Evolutionary conservation across 2,329 filamentous ascomycete genomes (phyloP), one percentile per base, ranked within the genome.

Genomic region (Chrysoporthe cubensis): DNA sequence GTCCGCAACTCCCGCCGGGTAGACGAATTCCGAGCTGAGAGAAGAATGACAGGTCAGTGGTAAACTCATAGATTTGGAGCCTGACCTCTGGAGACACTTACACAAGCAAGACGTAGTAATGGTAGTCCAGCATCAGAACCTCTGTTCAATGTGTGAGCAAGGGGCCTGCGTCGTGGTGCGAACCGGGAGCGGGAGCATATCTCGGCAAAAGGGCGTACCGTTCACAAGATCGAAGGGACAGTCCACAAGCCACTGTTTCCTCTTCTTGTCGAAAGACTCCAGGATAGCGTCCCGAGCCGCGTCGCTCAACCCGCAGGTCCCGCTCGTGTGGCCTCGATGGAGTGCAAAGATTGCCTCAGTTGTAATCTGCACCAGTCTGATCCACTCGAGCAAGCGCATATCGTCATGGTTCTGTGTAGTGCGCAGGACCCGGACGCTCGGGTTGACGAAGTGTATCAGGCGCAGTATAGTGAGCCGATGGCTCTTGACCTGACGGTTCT

Each of bases 161-260:
- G 3, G 34, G 37, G 9, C 2, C n/a, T 8, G 21, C 26, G 26
- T 14, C 11, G 4, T 43, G 5, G 18, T n/a, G 14, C 2, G 13
- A 42, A 34, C n/a, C 32, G 4, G 34, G 3, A 2, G 1, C 32
- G 9, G 26, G 40, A 3, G 9, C 14, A 32, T 58, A 18, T 40
- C 14, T 42, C 18, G 21, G 21, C n/a, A 16, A 16, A 61, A 4
- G 50, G 26, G 26, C 67, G 44, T 43, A 69, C 68, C 68, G 21
- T 64, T 69, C 11, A 67, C 62, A 7, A 69, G 50, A 40, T 69
- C 65, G 32, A 69, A 65, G 4, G 68, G 68, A 37, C 68, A 69
- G 34, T 67, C 66, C 14, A 67, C 44, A 14, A 69, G 56, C 68
- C 68, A 69, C 21, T 65, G 65, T n/a, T 16, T 52, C 7, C 65